phyloP scores from a whole-genome alignment of 2,329 filamentous ascomycete species.

The Corynespora cassiicola region DNA sequence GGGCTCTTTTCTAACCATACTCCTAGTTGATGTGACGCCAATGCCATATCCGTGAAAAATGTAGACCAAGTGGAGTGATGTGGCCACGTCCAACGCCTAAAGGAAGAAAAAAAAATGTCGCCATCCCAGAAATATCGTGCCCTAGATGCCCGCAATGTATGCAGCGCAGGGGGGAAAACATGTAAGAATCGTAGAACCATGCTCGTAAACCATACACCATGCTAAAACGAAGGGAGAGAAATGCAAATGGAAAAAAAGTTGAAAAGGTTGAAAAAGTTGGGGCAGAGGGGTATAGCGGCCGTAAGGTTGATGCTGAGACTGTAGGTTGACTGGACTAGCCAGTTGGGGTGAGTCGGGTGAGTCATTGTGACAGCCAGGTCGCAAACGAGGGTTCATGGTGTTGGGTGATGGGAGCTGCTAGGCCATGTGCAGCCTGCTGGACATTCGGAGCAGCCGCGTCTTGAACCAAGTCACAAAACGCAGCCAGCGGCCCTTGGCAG shows the following conservation, averaged over 20 bases:
- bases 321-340: conserved; percentile 6
- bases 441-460: conserved; percentile 61
- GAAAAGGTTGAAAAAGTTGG: too few species aligned
- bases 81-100: conserved; percentile 1
- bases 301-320: conserved; percentile 6
- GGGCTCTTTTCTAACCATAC: conserved; percentile 3
- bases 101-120: conserved; percentile 11
- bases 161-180: conserved; percentile 21
- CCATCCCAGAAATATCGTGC: conserved; percentile 13
- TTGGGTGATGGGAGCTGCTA: too few species aligned
- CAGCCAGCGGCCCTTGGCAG: conserved; percentile 56
- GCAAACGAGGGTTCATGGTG: too few species aligned
- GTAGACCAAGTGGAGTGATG: too few species aligned
- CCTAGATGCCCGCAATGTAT: conserved; percentile 25
- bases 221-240: conserved; percentile 19
- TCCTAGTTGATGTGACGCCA: conserved; percentile 15
- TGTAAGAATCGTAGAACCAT: conserved; percentile 24
- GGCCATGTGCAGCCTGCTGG: conserved; percentile 22
- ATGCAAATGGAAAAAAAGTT: conserved; percentile 9
- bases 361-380: too few species aligned
- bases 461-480: conserved; percentile 64
- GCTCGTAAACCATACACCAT: conserved; percentile 27
- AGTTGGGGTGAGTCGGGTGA: neutral
- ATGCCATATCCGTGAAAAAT: too few species aligned
- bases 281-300: neutral